A percentile compares a stretch with the other conserved stretches of the same genome.
Conservation (phyloP, 768 basidiomycete genomes). For the Lactarius tabidus region DNA sequence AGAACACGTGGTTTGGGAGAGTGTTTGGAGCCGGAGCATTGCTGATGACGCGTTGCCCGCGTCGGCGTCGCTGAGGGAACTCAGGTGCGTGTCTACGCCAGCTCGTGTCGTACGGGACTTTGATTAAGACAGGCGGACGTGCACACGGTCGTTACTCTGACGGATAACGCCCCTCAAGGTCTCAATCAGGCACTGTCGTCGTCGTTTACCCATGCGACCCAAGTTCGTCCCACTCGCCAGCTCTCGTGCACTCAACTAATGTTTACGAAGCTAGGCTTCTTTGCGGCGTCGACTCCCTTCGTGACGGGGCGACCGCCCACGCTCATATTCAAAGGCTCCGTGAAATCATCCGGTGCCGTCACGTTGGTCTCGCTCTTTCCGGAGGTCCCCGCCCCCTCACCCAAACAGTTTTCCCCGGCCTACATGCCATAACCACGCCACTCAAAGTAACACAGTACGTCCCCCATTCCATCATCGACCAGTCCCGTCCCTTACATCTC, state of each 20-base stretch:
- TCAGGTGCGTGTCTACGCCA: slow-evolving; percentile 35
- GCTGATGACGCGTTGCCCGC: slow-evolving; percentile 34
- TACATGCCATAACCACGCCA: slow-evolving; percentile 41
- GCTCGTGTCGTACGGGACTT: not conserved
- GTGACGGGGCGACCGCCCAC: slow-evolving; percentile 74
- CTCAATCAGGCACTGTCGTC: slow-evolving; percentile 1
- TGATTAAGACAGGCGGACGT: slow-evolving; percentile 28
- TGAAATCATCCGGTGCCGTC: slow-evolving; percentile 60
- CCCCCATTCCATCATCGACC: not conserved
- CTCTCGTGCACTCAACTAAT: not conserved
- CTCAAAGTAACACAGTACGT: slow-evolving; percentile 50
- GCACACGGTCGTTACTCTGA: slow-evolving; percentile 47
- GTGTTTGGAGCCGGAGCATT: slow-evolving; percentile 42
- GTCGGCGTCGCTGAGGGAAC: slow-evolving; percentile 36
- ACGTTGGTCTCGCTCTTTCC: slow-evolving; percentile 53
- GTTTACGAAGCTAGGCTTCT: slow-evolving; percentile 54
- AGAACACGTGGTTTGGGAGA: slow-evolving; percentile 45
- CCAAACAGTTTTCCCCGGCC: slow-evolving; percentile 41
- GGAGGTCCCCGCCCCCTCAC: slow-evolving; percentile 18
- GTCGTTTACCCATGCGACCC: slow-evolving; percentile 37
- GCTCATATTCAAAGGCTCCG: slow-evolving; percentile 49
- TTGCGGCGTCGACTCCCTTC: slow-evolving; percentile 75
- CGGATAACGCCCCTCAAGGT: slow-evolving; percentile 51
- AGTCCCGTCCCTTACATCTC: not conserved
- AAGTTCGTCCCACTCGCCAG: slow-evolving; percentile 38